Evolutionary conservation across 257 asterid species (phyloP).

Genomic region (Primulina huaijiensis): DNA sequence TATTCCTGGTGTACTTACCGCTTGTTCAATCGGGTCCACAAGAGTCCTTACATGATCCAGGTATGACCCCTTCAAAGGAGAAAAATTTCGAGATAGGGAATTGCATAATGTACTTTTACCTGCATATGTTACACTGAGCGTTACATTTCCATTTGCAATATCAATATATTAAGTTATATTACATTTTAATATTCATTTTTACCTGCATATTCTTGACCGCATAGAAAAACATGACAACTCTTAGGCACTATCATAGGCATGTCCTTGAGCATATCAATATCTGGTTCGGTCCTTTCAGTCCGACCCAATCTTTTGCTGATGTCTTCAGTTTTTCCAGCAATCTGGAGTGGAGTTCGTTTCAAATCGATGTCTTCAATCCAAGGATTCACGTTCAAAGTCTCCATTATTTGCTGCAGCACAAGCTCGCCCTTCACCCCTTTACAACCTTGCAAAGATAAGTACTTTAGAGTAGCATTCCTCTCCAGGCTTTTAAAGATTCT

Average conservation of each 20-base stretch:
- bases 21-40: slow-evolving; percentile 79
- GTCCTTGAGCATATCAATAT: slow-evolving; percentile 57
- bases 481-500: slow-evolving; percentile 63
- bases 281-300: slow-evolving; percentile 51
- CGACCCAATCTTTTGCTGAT: slow-evolving; percentile 54
- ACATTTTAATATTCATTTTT: not conserved
- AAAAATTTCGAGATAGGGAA: slow-evolving; percentile 53
- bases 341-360: slow-evolving; percentile 59
- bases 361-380: slow-evolving; percentile 82
- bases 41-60: slow-evolving; percentile 60
- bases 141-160: not conserved
- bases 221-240: slow-evolving; percentile 62
- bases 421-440: slow-evolving; percentile 72
- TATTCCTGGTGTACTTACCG: slow-evolving; percentile 54
- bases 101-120: slow-evolving; percentile 65
- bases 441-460: slow-evolving; percentile 68
- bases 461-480: slow-evolving; percentile 55
- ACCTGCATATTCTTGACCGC: slow-evolving; percentile 80
- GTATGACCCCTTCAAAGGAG: slow-evolving; percentile 57
- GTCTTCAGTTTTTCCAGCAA: slow-evolving; percentile 56
- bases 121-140: slow-evolving; percentile 22
- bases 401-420: slow-evolving; percentile 55
- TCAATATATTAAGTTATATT: not conserved
- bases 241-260: slow-evolving; percentile 63
- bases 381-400: slow-evolving; percentile 69